Evolutionary conservation across 139 green algal species (phyloP).

Genomic region (Asterochloris erici): DNA sequence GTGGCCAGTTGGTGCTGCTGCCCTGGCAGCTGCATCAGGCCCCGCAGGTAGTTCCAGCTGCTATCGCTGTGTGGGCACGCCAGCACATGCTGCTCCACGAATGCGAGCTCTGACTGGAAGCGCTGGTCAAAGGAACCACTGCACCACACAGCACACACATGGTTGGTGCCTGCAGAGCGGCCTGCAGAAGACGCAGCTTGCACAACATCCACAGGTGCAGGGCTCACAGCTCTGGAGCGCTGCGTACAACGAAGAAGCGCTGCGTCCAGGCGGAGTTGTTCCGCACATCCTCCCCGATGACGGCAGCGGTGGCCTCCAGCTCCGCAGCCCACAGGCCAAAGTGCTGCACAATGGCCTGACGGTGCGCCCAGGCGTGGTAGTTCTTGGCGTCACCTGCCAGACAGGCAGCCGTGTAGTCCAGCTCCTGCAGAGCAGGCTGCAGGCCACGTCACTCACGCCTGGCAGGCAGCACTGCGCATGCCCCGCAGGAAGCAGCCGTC

Average conservation of each 20-base stretch:
- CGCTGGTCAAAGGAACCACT: not conserved
- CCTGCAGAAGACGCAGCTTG: not conserved
- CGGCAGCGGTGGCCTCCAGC: conserved; percentile 40
- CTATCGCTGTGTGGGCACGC: conserved; percentile 58
- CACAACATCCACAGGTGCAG: not conserved
- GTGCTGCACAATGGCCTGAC: conserved; percentile 50
- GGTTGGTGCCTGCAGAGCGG: not conserved
- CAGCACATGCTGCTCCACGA: conserved; percentile 28
- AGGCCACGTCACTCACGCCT: too few relatives aligned
- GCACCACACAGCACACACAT: not conserved
- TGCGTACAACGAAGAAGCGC: conserved; percentile 59
- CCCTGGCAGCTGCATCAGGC: conserved; percentile 34
- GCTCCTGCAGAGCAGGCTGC: conserved; percentile 28
- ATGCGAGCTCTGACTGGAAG: conserved; percentile 46
- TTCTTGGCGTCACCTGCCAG: conserved; percentile 78
- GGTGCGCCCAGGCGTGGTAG: conserved; percentile 88
- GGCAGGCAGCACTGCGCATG: too few relatives aligned
- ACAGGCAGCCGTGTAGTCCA: conserved; percentile 46
- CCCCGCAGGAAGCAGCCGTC: too few relatives aligned
- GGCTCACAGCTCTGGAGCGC: not conserved
- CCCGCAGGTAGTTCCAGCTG: conserved; percentile 67
- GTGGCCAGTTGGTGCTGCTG: conserved; percentile 7
- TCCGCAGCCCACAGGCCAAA: conserved; percentile 52
- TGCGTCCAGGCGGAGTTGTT: conserved; percentile 93
- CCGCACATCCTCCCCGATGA: conserved; percentile 63